Conservation (phyloP, 352 stramenopile species). For the Plasmopara halstedii region DNA sequence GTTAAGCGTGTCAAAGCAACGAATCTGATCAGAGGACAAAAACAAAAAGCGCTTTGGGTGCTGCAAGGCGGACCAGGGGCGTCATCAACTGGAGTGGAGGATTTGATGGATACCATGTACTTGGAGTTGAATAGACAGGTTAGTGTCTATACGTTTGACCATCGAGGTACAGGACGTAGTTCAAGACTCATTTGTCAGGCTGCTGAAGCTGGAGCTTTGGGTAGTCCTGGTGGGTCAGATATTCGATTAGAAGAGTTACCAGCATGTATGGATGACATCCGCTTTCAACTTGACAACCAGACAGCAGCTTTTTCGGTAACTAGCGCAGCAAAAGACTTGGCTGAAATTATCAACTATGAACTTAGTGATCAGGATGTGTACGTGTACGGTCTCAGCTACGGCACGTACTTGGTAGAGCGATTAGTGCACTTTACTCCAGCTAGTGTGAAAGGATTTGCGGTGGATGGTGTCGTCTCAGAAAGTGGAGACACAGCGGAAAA, state of each 20-base stretch:
- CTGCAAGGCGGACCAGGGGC: conserved; percentile 61
- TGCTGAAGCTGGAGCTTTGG: conserved; percentile 33
- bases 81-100: conserved; percentile 63
- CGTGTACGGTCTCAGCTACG: conserved; percentile 75
- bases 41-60: conserved; percentile 51
- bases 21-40: conserved; percentile 1
- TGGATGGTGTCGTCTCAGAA: conserved; percentile 69
- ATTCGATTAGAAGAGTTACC: conserved; percentile 52
- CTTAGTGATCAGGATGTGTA: conserved; percentile 46
- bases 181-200: conserved; percentile 47
- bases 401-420: conserved; percentile 61
- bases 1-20: conserved; percentile 43
- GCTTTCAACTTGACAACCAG: conserved; percentile 69
- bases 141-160: conserved; percentile 65
- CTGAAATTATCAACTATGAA: conserved; percentile 38
- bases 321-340: conserved; percentile 60
- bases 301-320: conserved; percentile 61
- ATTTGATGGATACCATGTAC: conserved; percentile 53
- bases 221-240: conserved; percentile 40
- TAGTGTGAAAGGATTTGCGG: conserved; percentile 37
- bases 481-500: conserved; percentile 37
- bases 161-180: conserved; percentile 55
- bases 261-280: conserved; percentile 60
- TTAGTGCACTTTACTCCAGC: conserved; percentile 47
- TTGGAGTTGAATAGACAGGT: conserved; percentile 37